Evolutionary conservation across 78 protist genomes (phyloP), one percentile per base, ranked within the genome.

Genomic region (Mastigamoeba balamuthi): DNA sequence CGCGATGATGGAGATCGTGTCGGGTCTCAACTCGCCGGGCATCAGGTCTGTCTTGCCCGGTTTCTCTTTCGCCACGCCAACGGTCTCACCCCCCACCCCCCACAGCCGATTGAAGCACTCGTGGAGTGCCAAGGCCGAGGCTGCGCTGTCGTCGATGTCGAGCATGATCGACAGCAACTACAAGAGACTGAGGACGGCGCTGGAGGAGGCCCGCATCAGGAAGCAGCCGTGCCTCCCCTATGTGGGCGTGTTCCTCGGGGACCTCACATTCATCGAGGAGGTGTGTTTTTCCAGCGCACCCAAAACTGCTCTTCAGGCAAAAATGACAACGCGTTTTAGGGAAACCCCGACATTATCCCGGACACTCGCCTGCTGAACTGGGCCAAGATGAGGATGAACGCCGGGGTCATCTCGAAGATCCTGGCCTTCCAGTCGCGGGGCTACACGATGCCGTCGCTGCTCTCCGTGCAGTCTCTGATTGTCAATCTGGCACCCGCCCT

Each of bases 211-310:
- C 36, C n/a, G n/a, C n/a, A n/a, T n/a, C n/a, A n/a, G n/a, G n/a
- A 75, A 88, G 10, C n/a, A 71, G 10, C 83, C 86, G 23, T 75
- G 87, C 67, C 70, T 88, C 2, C 92, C 92, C 1, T 88, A 84
- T 69, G 27, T 88, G 2, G 92, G 93, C 33, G 10, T 88, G 4
- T 82, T 69, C 65, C 78, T 88, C 0, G 78, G 82, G 38, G 92
- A 88, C 9, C 58, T 88, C 25, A 88, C 83, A 33, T 88, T 88
- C 77, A 58, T 88, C 1, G 89, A 88, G 40, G 92, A 88, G 27
- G 92, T 88, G 29, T 48, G 58, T 48, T 48, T 48, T 48, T 48
- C 58, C 17, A n/a, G n/a, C n/a, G n/a, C n/a, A n/a, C n/a, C n/a
- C n/a, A n/a, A n/a, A n/a, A n/a, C n/a, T n/a, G n/a, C n/a, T n/a